Evolutionary conservation across 1,139 yeast genomes (phyloP), one percentile per base, ranked within the genome.

Genomic region (Geotrichum aggregatum): DNA sequence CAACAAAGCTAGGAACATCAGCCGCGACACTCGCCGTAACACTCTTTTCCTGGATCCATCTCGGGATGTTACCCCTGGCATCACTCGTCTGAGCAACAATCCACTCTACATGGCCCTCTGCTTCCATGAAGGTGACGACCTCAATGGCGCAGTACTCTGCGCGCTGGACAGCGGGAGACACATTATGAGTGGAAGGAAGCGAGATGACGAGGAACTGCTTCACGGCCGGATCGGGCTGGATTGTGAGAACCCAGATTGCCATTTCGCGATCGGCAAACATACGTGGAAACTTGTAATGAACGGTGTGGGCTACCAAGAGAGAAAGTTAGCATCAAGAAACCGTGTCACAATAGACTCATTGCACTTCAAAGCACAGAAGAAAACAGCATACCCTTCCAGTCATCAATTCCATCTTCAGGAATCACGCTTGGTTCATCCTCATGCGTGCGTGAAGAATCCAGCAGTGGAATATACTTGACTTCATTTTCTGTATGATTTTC

Each of bases 51-150:
- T 83, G 84, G 21, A 84, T 53, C 80, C 83, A 83, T 42, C 76
- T 69, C 0, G 92, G 92, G 2, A 84, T 74, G 52, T 65, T 70
- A 0, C 94, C 94, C 24, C 84, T 80, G 1, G 89, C 83, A 54
- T 78, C 82, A 52, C 87, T 79, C 1, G 79, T 71, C 13, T 81
- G 78, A 16, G 80, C 78, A 87, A 84, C 82, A 6, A 70, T 62
- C 94, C 94, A 84, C 40, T 72, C 71, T 18, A 82, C 71, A 13
- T 67, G 60, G 40, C 71, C 68, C 16, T 71, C 68, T 10, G 66
- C 73, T 43, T 76, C 70, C 55, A 66, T 70, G 39, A 67, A 65
- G 0, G 65, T 62, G 19, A 84, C 69, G 41, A 74, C 69, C 62
- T 84, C 94, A 28, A 84, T 74, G 4, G 88, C 78, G 26, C 82